Evolutionary conservation across 441 rosid species (phyloP).

Genomic region (Euphorbia corollata): DNA sequence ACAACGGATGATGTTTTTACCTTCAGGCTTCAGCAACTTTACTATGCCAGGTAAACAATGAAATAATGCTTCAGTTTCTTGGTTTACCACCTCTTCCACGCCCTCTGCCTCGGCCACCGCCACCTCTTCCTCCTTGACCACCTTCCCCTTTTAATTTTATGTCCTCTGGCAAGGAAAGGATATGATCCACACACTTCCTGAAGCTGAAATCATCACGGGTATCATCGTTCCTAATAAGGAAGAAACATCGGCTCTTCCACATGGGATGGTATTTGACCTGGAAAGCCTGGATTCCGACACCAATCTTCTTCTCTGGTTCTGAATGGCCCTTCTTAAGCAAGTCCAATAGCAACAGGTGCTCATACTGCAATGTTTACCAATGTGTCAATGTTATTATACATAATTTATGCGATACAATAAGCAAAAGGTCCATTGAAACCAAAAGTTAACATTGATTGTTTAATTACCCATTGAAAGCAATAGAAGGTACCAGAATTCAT

Average conservation of each 20-base stretch:
- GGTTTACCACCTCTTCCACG: constrained; percentile 51
- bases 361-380: constrained; percentile 42
- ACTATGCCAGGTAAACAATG: neutral
- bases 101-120: constrained; percentile 28
- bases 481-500: neutral
- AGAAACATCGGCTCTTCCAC: constrained; percentile 69
- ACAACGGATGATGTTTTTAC: neutral
- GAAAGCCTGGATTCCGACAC: constrained; percentile 54
- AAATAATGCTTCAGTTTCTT: constrained; percentile 26
- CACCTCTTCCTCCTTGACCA: constrained; percentile 7
- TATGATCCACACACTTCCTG: constrained; percentile 77
- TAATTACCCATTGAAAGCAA: neutral
- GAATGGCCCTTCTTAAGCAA: constrained; percentile 67
- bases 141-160: constrained; percentile 43
- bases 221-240: constrained; percentile 61
- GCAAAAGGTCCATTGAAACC: neutral
- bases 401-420: neutral
- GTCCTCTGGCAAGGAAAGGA: constrained; percentile 73
- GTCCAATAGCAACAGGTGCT: constrained; percentile 57
- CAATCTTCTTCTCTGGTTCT: constrained; percentile 70
- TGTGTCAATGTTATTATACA: neutral
- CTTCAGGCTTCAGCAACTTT: neutral
- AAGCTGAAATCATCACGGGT: constrained; percentile 80
- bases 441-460: neutral
- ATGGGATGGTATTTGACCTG: constrained; percentile 60